Conservation (phyloP, 2,329 filamentous ascomycete genomes). For the Xylariaceae sp. region DNA sequence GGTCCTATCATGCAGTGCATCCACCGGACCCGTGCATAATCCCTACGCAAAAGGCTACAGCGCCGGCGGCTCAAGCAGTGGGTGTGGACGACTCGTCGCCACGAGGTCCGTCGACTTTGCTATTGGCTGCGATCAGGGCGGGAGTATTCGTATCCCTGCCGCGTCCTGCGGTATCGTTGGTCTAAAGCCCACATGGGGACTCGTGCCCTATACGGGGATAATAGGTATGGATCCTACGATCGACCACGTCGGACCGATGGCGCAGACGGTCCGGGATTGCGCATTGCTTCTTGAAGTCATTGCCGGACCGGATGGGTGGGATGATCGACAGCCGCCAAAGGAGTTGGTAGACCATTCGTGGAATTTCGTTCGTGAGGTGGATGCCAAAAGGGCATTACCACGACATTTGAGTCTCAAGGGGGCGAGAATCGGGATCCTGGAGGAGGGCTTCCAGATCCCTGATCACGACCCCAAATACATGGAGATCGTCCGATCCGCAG, state of each 20-base stretch:
- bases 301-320: conserved; percentile 32
- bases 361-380: conserved; percentile 20
- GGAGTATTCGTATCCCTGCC: conserved; percentile 33
- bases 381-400: conserved; percentile 8
- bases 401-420: conserved; percentile 23
- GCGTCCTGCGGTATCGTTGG: conserved; percentile 31
- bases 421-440: conserved; percentile 30
- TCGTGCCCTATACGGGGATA: conserved; percentile 35
- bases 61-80: conserved; percentile 41
- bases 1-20: conserved; percentile 38
- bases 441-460: conserved; percentile 28
- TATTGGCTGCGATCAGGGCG: conserved; percentile 34
- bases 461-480: conserved; percentile 25
- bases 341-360: conserved; percentile 9
- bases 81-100: conserved; percentile 41
- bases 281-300: conserved; percentile 32
- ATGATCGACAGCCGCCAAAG: conserved; percentile 30
- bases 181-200: conserved; percentile 32
- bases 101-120: conserved; percentile 30
- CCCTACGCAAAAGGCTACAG: conserved; percentile 42
- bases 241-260: conserved; percentile 33
- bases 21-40: conserved; percentile 44
- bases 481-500: conserved; percentile 25
- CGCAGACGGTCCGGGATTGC: conserved; percentile 27
- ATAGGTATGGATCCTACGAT: conserved; percentile 28